Percentiles rank a stretch among this genome's conserved stretches.
Evolutionary conservation across 371 early-diverging fungal genomes (phyloP).

Genomic region (Circinella umbellata): DNA sequence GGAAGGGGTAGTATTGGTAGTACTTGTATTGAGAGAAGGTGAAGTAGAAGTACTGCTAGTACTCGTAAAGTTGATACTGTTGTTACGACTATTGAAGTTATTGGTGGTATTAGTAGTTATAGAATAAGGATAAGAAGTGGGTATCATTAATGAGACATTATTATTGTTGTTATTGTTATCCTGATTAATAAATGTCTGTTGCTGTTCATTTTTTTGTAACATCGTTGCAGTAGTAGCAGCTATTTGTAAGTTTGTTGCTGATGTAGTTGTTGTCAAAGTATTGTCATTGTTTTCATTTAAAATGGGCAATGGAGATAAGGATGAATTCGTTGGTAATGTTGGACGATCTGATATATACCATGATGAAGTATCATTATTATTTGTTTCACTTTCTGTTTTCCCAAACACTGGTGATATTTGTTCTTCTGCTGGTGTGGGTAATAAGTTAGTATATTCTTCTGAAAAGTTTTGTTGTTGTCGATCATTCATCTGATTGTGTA

Average conservation of each 20-base stretch:
- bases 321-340: no score
- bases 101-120: neutral
- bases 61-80: neutral
- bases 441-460: neutral
- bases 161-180: neutral
- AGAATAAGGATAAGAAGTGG: neutral
- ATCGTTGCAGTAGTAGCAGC: no score
- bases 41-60: neutral
- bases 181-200: no score
- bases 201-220: no score
- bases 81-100: neutral
- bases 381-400: neutral
- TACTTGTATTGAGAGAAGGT: neutral
- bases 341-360: neutral
- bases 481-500: neutral
- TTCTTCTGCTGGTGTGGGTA: constrained; percentile 11
- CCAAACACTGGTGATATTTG: constrained; percentile 3
- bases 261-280: neutral
- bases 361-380: neutral
- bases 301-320: neutral
- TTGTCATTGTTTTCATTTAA: neutral
- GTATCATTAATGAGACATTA: constrained; percentile 1
- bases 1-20: neutral
- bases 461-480: neutral
- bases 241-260: neutral